Conservation (phyloP, 345 rosid genomes). For the Leavenworthia alabamica region DNA sequence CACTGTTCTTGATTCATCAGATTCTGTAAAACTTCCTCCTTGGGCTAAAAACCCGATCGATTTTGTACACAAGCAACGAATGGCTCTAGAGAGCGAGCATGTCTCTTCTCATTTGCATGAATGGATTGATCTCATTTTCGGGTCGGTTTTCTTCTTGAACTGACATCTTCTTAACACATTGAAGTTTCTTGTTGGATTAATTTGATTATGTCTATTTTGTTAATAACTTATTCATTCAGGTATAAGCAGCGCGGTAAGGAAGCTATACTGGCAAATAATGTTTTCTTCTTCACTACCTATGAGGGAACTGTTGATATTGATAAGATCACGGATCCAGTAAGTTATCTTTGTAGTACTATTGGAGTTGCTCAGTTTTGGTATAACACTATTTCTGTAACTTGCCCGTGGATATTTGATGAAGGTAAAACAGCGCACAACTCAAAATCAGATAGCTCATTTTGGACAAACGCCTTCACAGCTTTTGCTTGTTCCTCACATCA, state of each 20-base stretch:
- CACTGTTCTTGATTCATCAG: slow-evolving; percentile 39
- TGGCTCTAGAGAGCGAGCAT: slow-evolving; percentile 95
- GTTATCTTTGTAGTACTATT: slow-evolving; percentile 21
- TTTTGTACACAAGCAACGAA: slow-evolving; percentile 84
- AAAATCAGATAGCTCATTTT: slow-evolving; percentile 78
- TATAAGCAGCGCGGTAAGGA: slow-evolving; percentile 94
- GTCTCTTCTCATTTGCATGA: slow-evolving; percentile 93
- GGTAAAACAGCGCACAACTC: slow-evolving; percentile 70
- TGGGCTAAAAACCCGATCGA: slow-evolving; percentile 88
- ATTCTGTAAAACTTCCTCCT: slow-evolving; percentile 76
- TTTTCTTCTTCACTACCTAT: slow-evolving; percentile 86
- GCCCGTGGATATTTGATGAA: slow-evolving; percentile 23
- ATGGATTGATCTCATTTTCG: slow-evolving; percentile 97
- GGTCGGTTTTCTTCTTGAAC: slow-evolving; percentile 42
- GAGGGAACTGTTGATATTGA: slow-evolving; percentile 85
- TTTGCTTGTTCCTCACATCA: slow-evolving; percentile 68
- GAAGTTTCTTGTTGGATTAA: not conserved
- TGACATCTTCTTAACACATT: slow-evolving; percentile 1
- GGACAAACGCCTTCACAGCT: slow-evolving; percentile 98
- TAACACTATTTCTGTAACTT: slow-evolving; percentile 8
- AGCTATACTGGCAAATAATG: slow-evolving; percentile 79
- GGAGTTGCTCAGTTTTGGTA: slow-evolving; percentile 12
- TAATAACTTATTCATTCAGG: slow-evolving; percentile 38
- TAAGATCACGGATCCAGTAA: slow-evolving; percentile 78
- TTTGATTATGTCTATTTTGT: not conserved